Evolutionary conservation across 192 early-diverging fungal genomes (phyloP), one percentile per base, ranked within the genome.

Genomic region (Diversispora epigaea): DNA sequence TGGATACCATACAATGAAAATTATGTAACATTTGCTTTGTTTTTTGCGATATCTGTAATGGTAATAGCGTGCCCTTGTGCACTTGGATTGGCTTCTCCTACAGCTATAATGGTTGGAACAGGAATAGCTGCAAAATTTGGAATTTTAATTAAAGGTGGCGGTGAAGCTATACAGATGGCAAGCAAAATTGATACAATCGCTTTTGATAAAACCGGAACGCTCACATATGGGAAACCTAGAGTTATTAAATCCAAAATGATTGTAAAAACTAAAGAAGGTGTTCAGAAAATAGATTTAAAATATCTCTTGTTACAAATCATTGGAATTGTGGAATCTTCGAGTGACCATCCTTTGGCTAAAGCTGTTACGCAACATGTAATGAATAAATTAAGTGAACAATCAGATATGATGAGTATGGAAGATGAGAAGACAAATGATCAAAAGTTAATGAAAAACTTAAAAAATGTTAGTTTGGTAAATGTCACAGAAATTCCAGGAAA

Each of bases 21-120:
- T 32, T 32, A 32, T 32, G 25, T 32, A 32, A 32, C 25, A 32
- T 32, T 32, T 32, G 25, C 25, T 32, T 32, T 32, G 25, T 32
- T 32, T 32, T 32, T 32, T 32, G 25, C 25, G 2, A 97, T 99
- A 41, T 92, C 94, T 6, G 96, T 98, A 5, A 92, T 97, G 61
- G 95, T 99, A 8, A 95, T 99, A 0, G 95, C 97, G 6, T 99
- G 97, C 63, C 97, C 97, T 44, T 99, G 97, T 83, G 95, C 97
- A 6, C 82, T 99, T 45, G 97, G 97, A 22, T 86, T 99, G n/a
- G 92, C 95, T 46, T 96, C 95, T 6, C 97, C 97, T 14, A 99
- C 97, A 0, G 97, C 96, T 0, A 93, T 99, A 19, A 98, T 99
- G 96, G 97, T 97, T 6, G 97, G 96, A 41, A 98, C 97, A 0